phyloP scores from a whole-genome alignment of 257 asterid genomes.

The Jaltomata sinuosa region DNA sequence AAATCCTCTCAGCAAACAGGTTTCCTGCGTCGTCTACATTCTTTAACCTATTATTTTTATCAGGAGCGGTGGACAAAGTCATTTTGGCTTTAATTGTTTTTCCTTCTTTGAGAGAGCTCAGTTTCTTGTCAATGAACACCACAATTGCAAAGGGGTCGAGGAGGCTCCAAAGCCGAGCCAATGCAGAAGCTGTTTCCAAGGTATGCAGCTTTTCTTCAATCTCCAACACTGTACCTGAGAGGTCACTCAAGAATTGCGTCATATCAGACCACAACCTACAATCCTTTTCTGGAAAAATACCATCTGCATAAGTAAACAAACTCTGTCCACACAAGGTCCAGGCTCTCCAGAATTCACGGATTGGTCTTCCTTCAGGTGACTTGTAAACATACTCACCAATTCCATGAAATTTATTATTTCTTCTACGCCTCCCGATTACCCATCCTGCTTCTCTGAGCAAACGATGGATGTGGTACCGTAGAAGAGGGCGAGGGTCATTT shows the following conservation, averaged over 20 bases:
- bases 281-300: slow-evolving; percentile 31
- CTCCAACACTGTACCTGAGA: slow-evolving; percentile 43
- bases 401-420: slow-evolving; percentile 67
- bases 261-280: slow-evolving; percentile 60
- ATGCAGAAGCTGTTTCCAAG: slow-evolving; percentile 42
- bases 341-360: slow-evolving; percentile 90
- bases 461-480: slow-evolving; percentile 82
- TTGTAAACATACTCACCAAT: slow-evolving; percentile 86
- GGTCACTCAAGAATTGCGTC: slow-evolving; percentile 64
- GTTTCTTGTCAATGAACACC: slow-evolving; percentile 75
- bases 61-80: slow-evolving; percentile 43
- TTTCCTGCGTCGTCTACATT: neutral
- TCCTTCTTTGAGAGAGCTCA: slow-evolving; percentile 78
- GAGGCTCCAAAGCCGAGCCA: slow-evolving; percentile 85
- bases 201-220: slow-evolving; percentile 47
- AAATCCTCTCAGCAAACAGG: slow-evolving; percentile 1
- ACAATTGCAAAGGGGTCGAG: slow-evolving; percentile 89
- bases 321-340: slow-evolving; percentile 82
- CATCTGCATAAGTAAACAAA: slow-evolving; percentile 40
- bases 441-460: slow-evolving; percentile 84
- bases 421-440: slow-evolving; percentile 92
- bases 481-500: slow-evolving; percentile 95
- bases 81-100: slow-evolving; percentile 54
- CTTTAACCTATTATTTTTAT: slow-evolving; percentile 7
- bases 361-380: slow-evolving; percentile 89